Conservation (phyloP, 2,329 filamentous ascomycete species). For the Metarhizium sp. region DNA sequence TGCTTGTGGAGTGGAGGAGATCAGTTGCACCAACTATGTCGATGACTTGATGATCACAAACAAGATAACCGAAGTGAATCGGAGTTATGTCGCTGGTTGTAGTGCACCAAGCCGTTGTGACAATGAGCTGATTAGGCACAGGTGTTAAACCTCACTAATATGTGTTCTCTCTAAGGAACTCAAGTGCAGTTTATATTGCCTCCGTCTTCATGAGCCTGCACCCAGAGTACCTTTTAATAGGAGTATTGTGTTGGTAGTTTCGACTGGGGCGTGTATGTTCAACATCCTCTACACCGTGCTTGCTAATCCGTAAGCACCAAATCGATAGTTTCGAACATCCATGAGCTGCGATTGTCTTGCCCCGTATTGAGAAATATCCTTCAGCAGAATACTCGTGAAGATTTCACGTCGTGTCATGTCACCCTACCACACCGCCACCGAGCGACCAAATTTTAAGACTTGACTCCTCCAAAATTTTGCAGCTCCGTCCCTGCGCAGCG, state of each 20-base stretch:
- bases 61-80: constrained; percentile 16
- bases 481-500: not conserved
- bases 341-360: too few relatives aligned
- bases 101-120: not conserved
- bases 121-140: not conserved
- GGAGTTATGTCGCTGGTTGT: constrained; percentile 8
- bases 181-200: not conserved
- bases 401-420: not conserved
- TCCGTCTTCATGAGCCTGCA: not conserved
- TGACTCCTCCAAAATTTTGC: constrained; percentile 5
- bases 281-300: not conserved
- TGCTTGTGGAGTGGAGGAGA: constrained; percentile 18
- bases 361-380: too few relatives aligned
- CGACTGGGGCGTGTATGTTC: not conserved
- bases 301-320: not conserved
- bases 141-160: not conserved
- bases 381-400: not conserved
- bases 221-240: not conserved
- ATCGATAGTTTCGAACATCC: not conserved
- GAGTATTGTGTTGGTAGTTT: not conserved
- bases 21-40: constrained; percentile 22
- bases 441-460: constrained; percentile 9
- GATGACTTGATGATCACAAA: constrained; percentile 22
- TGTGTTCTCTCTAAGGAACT: not conserved
- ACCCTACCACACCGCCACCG: not conserved